phyloP scores from a whole-genome alignment of 164 flowering plant genomes.

The Platanus orientalis region DNA sequence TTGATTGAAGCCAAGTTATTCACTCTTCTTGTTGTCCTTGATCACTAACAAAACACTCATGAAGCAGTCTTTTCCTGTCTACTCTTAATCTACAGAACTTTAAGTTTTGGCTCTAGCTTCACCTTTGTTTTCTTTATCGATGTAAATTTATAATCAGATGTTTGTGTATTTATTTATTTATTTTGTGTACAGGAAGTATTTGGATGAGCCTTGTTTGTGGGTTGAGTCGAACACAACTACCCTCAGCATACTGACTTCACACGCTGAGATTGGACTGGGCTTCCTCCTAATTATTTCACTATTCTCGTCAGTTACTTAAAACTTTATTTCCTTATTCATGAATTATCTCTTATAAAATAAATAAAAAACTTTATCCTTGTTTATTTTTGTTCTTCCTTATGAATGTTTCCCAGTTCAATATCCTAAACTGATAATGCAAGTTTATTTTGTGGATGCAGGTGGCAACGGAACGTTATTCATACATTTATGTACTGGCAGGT shows the following conservation, averaged over 20 bases:
- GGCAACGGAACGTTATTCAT: constrained; percentile 95
- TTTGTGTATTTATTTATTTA: no score
- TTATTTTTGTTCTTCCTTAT: no score
- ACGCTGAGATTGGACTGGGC: constrained; percentile 91
- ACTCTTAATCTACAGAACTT: no score
- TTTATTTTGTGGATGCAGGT: constrained; percentile 43
- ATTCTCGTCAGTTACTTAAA: constrained; percentile 66
- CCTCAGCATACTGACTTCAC: constrained; percentile 77
- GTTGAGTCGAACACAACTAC: constrained; percentile 89
- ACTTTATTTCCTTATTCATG: no score
- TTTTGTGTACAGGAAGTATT: constrained; percentile 71
- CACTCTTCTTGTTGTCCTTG: no score
- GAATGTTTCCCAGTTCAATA: background rate
- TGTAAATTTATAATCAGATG: no score
- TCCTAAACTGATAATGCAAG: no score
- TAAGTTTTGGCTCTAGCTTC: background rate
- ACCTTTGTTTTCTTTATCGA: background rate
- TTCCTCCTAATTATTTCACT: constrained; percentile 77
- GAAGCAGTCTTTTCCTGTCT: background rate
- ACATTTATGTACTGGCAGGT: constrained; percentile 99
- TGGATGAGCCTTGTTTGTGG: constrained; percentile 93
- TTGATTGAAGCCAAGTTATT: no score
- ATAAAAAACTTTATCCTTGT: no score
- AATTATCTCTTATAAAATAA: no score
- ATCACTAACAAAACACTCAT: background rate